Percentiles rank a stretch among this genome's conserved stretches.
These are phyloP conservation scores for Mortierella sp. DNA, from an alignment of 371 early-diverging fungal genomes.

Conservation along the genomic window DNA sequence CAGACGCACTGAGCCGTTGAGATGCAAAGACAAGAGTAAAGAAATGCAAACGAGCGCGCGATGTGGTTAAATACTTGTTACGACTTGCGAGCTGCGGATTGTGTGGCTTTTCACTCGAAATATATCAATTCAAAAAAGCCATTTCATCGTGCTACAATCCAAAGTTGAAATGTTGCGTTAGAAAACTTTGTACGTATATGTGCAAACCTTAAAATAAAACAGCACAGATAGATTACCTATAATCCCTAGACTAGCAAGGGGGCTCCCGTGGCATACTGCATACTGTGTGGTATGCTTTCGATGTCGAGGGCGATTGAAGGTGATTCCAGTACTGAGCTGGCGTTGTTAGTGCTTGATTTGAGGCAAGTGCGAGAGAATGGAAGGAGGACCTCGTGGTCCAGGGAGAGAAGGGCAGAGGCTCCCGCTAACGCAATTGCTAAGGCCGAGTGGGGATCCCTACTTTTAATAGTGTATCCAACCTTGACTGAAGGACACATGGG, in stretches of 20 bases:
- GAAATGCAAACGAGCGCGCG: not conserved
- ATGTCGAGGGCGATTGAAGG: no score
- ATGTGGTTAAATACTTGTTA: not conserved
- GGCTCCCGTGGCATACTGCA: no score
- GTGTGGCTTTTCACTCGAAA: constrained; percentile 4
- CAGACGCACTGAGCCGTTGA: constrained; percentile 3
- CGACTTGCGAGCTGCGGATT: not conserved
- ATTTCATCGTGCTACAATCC: no score
- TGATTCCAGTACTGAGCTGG: no score
- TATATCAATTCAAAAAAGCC: no score
- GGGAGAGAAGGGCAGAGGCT: not conserved
- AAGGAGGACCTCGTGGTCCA: not conserved
- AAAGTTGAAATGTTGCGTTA: no score
- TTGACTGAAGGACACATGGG: not conserved
- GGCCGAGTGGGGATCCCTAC: not conserved
- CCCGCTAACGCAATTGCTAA: not conserved
- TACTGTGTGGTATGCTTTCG: no score
- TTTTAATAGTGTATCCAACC: not conserved
- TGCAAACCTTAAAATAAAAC: no score
- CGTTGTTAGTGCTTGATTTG: no score
- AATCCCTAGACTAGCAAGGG: no score
- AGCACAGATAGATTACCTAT: no score
- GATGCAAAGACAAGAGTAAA: not conserved
- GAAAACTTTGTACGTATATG: no score
- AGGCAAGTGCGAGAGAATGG: not conserved